These are phyloP conservation scores for Hansenula anomala DNA, from an alignment of 1,139 yeast species.

Conservation along the genomic window DNA sequence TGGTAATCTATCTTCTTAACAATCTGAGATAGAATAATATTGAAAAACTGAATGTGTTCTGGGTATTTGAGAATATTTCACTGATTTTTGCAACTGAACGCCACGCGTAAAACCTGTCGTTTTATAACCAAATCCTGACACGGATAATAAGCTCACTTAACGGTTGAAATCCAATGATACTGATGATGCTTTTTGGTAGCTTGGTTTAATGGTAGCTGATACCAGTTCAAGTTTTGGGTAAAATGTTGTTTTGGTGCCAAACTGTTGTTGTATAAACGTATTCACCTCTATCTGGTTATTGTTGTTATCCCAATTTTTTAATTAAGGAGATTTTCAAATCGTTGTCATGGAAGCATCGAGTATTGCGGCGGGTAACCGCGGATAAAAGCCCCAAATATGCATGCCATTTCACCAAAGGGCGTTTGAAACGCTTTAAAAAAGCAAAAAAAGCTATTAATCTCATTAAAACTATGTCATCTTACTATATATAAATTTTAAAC, in stretches of 20 bases:
- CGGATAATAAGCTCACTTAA: too few relatives aligned
- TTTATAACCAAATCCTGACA: background rate
- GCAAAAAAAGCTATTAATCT: too few relatives aligned
- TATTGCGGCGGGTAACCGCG: background rate
- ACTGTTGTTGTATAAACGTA: background rate
- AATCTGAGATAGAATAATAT: background rate
- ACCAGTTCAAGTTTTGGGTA: background rate
- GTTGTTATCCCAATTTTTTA: slow-evolving; percentile 2
- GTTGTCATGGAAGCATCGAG: slow-evolving; percentile 1
- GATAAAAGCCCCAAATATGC: background rate
- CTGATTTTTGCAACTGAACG: background rate
- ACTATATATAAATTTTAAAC: too few relatives aligned
- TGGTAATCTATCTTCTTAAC: too few relatives aligned
- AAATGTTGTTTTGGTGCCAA: background rate
- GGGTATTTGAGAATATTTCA: background rate
- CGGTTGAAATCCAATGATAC: too few relatives aligned
- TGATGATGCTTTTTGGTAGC: too few relatives aligned
- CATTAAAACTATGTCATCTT: too few relatives aligned
- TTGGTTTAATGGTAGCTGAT: too few relatives aligned
- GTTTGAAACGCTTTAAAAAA: too few relatives aligned
- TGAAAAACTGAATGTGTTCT: background rate
- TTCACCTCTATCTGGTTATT: slow-evolving; percentile 1
- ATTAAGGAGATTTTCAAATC: slow-evolving; percentile 4
- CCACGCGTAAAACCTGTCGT: slow-evolving; percentile 1
- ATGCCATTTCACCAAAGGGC: background rate